Base-by-base conservation (phyloP, 495 filamentous ascomycete genomes). In the Peziza echinospora region DNA sequence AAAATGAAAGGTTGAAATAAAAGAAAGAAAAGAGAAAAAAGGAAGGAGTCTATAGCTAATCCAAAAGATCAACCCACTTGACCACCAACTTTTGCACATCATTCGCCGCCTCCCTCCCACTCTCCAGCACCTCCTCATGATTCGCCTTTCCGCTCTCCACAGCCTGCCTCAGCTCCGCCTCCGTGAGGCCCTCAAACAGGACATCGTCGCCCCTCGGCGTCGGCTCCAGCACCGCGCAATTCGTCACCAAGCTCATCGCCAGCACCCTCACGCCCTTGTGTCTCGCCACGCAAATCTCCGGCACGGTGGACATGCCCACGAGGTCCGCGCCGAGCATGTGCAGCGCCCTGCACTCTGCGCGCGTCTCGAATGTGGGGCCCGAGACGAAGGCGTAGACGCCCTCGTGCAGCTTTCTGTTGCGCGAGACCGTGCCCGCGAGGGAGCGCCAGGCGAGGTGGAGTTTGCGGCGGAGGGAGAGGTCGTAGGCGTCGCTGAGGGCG, bases 241-340 rank as follows among this genome's bases (percentile, higher is more conserved):
- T 85, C 16, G 80, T 84, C n/a, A 84, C 78, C 21, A 85, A 62
- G 49, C 78, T 83, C 51, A 83, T 69, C 25, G 78, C 80, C 37
- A 82, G 57, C n/a, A 84, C 75, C 24, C 71, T 65, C 46, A 85
- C 67, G 9, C 72, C 75, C 47, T 68, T 74, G 55, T 85, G 80
- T 51, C 80, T 67, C 11, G 80, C 80, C 16, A 78, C 73, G 43
- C 83, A 69, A 34, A 83, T 76, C 56, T 85, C 80, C 9, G 80
- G 80, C 13, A 84, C 76, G 5, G 79, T 83, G 16, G 76, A 80
- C 80, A 84, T 84, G 7, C 79, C 80, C 3, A 84, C 80, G 16
- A 83, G 60, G 59, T 84, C 79, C 22, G 77, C 79, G 6, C 78
- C 79, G 11, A 82, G 58, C 26, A 58, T 62, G 23, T 66, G 67